Base-by-base conservation (phyloP, 345 rosid species). In the Arabis alpina region DNA sequence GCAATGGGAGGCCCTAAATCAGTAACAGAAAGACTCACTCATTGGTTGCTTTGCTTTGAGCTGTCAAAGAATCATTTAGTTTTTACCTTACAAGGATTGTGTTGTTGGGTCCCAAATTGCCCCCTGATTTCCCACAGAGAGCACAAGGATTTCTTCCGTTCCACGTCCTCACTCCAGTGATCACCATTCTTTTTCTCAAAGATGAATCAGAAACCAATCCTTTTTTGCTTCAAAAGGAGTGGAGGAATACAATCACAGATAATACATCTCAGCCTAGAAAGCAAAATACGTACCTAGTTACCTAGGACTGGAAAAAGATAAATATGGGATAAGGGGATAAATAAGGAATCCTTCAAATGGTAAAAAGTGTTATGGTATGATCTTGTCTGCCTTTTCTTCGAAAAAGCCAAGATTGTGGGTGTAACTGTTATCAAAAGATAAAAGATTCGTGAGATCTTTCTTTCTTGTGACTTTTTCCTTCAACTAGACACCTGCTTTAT, bases 401-500 rank as follows among this genome's bases (percentile, higher is more conserved):
- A 49, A 64, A 83, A 81, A 83, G 82, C 69, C 50, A 61, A 60
- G 82, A 72, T 74, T 72, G 87, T 86, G 91, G 90, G 76, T 76
- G 90, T 82, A 77, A 87, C 96, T 88, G 92, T 90, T 80, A 34
- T 73, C 15, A 84, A 93, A 93, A 79, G 93, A 82, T 80, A 71
- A 78, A 82, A 87, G 93, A 88, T 88, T 76, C 82, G 86, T 76
- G 73, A 63, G 82, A 90, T 87, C 96, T 88, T 88, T 83, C 81
- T 78, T 90, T 80, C 80, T 66, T 70, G 86, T 73, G 76, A 79
- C 83, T 68, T 86, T 74, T 80, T 62, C 54, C 82, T 81, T 82
- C 98, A 83, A 80, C 86, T 86, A 84, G 91, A 81, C 77, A 76
- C 80, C 76, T 71, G 44, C 76, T 77, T 76, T 72, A 80, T 79